Base-by-base conservation (phyloP, 768 basidiomycete species). In the Cystobasidium tubakii region DNA sequence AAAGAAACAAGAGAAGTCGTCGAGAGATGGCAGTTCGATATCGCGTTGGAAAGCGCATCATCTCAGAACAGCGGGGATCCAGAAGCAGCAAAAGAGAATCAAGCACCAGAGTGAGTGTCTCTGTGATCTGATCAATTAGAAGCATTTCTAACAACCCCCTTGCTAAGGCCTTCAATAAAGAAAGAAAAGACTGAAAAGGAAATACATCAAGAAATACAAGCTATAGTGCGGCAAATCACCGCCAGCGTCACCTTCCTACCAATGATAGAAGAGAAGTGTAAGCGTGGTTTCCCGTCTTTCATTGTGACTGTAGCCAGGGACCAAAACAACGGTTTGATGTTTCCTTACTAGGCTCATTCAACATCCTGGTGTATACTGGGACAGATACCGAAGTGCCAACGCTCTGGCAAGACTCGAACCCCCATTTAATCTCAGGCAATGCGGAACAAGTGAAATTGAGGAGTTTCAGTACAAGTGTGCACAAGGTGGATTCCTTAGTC, bases 1-100 rank as follows among this genome's bases (percentile, higher is more conserved):
- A 92, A 95, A 80, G 95, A 98, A 79, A 89, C 91, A 10, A 86
- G 91, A 42, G 87, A 89, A 66, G 89, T 94, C 10, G 86, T 97
- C 57, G 96, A 99, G 82, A 86, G 96, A 76, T 99, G 96, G 96
- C 93, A 97, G 62, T 98, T 99, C 81, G 94, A 98, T 81, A 85
- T 99, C 81, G 88, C 91, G 79, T 85, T 93, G 66, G 86, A 91
- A 53, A 87, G 89, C 67, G 86, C 86, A 27, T 83, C 87, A 12
- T 78, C 84, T 0, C 85, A 86, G 62, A 80, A 83, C 76, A 77
- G 57, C 1, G 60, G 69, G 17, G 39, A 33, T 4, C 74, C 25
- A 19, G 73, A 19, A 15, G 75, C 43, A 19, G 77, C 50, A 25
- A 78, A 77, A 54, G 77, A 78, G 84, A 85, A 78, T 81, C 83